These are phyloP conservation scores for Canavalia gladiata DNA, from an alignment of 306 rosid species.

Conservation along the genomic window DNA sequence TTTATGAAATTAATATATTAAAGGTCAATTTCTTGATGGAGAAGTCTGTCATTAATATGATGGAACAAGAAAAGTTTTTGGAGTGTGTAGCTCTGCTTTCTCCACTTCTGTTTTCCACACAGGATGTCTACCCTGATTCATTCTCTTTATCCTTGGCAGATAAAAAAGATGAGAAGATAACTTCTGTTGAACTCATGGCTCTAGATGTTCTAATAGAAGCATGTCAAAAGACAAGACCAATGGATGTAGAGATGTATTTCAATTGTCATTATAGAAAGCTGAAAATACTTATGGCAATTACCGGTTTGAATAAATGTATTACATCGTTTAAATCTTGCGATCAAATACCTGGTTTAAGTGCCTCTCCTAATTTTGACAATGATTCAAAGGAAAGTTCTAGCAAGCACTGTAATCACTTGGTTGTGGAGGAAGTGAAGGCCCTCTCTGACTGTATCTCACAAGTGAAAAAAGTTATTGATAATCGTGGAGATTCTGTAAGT, in stretches of 20 bases:
- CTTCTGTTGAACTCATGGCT: conserved; percentile 81
- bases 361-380: conserved; percentile 56
- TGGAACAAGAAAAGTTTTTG: conserved; percentile 75
- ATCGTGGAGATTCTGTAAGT: conserved; percentile 70
- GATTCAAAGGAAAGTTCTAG: conserved; percentile 72
- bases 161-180: conserved; percentile 68
- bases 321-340: conserved; percentile 62
- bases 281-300: conserved; percentile 84
- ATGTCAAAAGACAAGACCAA: conserved; percentile 79
- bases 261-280: conserved; percentile 83
- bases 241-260: conserved; percentile 78
- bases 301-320: conserved; percentile 70
- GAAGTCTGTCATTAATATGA: conserved; percentile 74
- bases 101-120: conserved; percentile 81
- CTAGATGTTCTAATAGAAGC: conserved; percentile 83
- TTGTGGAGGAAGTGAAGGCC: conserved; percentile 87
- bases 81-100: conserved; percentile 84
- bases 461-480: conserved; percentile 78
- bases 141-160: conserved; percentile 61
- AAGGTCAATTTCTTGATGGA: conserved; percentile 92
- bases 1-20: conserved; percentile 79
- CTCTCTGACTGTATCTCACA: conserved; percentile 82
- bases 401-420: conserved; percentile 72
- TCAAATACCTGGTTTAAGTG: conserved; percentile 57
- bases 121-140: conserved; percentile 73